These are phyloP conservation scores for Sapria himalayana DNA, from an alignment of 345 rosid genomes.

Conservation along the genomic window DNA sequence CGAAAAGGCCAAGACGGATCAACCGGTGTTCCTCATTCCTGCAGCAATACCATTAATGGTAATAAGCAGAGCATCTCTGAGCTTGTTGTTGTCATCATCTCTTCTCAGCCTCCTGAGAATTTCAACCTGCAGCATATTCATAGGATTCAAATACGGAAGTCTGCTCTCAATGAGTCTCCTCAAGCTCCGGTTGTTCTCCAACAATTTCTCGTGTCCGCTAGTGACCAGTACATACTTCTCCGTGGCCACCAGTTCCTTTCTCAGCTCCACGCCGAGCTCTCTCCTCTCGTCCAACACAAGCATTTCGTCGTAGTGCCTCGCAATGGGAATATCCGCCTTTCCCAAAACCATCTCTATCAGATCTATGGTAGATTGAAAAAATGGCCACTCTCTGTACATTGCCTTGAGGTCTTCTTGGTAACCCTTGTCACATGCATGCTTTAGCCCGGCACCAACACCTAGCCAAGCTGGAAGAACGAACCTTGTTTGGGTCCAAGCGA, in stretches of 20 bases:
- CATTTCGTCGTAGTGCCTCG: conserved; percentile 77
- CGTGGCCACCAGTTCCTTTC: conserved; percentile 42
- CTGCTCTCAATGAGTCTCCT: conserved; percentile 85
- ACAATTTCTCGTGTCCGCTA: conserved; percentile 54
- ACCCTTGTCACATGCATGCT: conserved; percentile 68
- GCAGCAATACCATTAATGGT: conserved; percentile 92
- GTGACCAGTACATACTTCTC: conserved; percentile 58
- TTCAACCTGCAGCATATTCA: conserved; percentile 84
- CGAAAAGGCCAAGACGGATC: no score
- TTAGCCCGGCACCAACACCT: conserved; percentile 77
- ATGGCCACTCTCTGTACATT: conserved; percentile 93
- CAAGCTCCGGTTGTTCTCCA: conserved; percentile 57
- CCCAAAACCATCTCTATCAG: conserved; percentile 93
- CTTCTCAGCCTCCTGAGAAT: conserved; percentile 67
- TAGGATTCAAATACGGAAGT: conserved; percentile 74
- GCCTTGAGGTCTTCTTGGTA: conserved; percentile 46
- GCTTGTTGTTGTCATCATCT: conserved; percentile 60
- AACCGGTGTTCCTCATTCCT: conserved; percentile 86
- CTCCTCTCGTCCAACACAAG: conserved; percentile 53
- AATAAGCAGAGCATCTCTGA: conserved; percentile 85
- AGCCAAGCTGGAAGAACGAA: conserved; percentile 99
- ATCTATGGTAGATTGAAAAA: conserved; percentile 78
- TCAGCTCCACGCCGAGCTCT: conserved; percentile 51
- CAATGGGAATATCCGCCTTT: conserved; percentile 67
- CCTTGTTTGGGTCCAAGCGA: conserved; percentile 96